A percentile compares a stretch with the other conserved stretches of the same genome.
These are phyloP conservation scores for Diplosphaera chodatii DNA, from an alignment of 139 green algal genomes.

Conservation along the genomic window DNA sequence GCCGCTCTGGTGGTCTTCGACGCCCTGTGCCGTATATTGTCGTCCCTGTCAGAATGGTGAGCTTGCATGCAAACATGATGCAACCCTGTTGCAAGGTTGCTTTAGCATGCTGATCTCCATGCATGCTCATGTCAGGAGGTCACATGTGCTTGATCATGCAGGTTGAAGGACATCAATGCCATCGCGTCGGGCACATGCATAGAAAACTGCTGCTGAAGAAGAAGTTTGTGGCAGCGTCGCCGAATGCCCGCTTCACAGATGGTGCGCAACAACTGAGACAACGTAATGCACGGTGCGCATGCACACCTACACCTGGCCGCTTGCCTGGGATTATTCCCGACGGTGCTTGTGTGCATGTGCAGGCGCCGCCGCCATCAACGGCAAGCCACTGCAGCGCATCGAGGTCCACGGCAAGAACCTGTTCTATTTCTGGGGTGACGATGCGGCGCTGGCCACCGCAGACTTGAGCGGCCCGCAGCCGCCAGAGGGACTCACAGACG, in stretches of 20 bases:
- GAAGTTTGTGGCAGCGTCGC: constrained; percentile 53
- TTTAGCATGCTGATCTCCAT: no score
- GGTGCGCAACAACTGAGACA: constrained; percentile 35
- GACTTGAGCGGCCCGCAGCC: neutral
- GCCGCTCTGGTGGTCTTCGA: neutral
- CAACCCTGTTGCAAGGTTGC: no score
- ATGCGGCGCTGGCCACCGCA: neutral
- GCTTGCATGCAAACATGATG: no score
- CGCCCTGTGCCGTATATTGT: neutral
- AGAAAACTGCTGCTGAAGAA: constrained; percentile 43
- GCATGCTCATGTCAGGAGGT: no score
- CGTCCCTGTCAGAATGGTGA: neutral
- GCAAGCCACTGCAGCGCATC: constrained; percentile 48
- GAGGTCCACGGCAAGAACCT: constrained; percentile 79
- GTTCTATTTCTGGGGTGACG: constrained; percentile 72
- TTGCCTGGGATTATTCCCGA: neutral
- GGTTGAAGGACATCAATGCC: constrained; percentile 74
- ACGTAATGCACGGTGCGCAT: neutral
- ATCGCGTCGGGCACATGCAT: constrained; percentile 64
- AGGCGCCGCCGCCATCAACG: constrained; percentile 49
- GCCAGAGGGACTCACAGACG: neutral
- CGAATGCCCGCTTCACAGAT: constrained; percentile 69
- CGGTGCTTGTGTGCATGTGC: neutral
- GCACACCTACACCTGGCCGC: no score
- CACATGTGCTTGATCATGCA: neutral